Percentiles rank a stretch among this genome's conserved stretches.
Conservation (phyloP, 2,329 filamentous ascomycete genomes). For the Zymoseptoria ardabiliae region DNA sequence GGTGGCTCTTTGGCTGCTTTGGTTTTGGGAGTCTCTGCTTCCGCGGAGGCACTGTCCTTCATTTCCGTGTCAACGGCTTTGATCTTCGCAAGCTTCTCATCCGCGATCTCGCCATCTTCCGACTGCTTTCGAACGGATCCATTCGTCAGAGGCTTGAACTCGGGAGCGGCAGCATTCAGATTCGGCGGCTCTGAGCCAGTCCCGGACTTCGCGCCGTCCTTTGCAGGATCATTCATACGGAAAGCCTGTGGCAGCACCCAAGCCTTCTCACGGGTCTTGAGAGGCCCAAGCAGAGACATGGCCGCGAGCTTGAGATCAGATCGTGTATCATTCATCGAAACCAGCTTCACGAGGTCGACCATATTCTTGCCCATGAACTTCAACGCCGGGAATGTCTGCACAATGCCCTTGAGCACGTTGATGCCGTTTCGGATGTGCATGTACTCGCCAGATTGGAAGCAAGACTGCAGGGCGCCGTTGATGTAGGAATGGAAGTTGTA, state of each 20-base stretch:
- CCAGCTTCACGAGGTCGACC: slow-evolving; percentile 57
- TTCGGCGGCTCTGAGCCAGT: slow-evolving; percentile 31
- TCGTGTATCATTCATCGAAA: slow-evolving; percentile 54
- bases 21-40: slow-evolving; percentile 2
- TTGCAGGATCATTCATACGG: slow-evolving; percentile 30
- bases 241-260: slow-evolving; percentile 74
- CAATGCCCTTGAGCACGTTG: slow-evolving; percentile 72
- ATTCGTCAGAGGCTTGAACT: slow-evolving; percentile 52
- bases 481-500: slow-evolving; percentile 88
- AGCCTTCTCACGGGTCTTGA: slow-evolving; percentile 58
- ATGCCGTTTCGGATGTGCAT: slow-evolving; percentile 98
- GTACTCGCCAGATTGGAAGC: slow-evolving; percentile 77
- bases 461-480: slow-evolving; percentile 70
- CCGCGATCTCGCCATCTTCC: slow-evolving; percentile 68
- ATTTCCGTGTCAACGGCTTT: slow-evolving; percentile 21
- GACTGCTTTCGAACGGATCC: slow-evolving; percentile 38
- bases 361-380: slow-evolving; percentile 75
- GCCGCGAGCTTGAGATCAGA: slow-evolving; percentile 70
- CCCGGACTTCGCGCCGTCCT: slow-evolving; percentile 20
- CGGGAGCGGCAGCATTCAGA: slow-evolving; percentile 50
- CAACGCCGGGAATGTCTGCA: slow-evolving; percentile 77
- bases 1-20: background rate
- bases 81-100: slow-evolving; percentile 39
- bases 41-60: slow-evolving; percentile 15
- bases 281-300: slow-evolving; percentile 61